phyloP scores from a whole-genome alignment of 1,284 basidiomycete genomes.

The Pseudozyma flocculosa region DNA sequence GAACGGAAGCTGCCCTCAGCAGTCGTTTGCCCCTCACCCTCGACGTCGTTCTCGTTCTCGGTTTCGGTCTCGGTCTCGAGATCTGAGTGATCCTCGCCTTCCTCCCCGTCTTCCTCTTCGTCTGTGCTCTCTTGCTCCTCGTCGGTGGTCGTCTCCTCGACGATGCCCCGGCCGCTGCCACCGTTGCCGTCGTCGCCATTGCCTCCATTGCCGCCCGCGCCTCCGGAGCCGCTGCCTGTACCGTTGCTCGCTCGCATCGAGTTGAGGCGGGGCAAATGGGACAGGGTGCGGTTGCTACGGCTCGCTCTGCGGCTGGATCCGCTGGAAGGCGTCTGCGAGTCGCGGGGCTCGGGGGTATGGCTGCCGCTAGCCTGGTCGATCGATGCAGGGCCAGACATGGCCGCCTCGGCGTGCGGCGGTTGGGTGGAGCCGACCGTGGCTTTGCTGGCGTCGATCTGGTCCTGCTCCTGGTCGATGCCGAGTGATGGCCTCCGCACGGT shows the following conservation, averaged over 20 bases:
- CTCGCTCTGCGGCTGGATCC: constrained; percentile 10
- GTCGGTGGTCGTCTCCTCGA: constrained; percentile 18
- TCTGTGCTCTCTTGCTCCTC: constrained; percentile 37
- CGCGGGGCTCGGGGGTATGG: constrained; percentile 1
- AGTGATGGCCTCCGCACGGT: constrained; percentile 17
- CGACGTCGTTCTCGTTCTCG: constrained; percentile 38
- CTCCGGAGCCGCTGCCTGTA: not conserved
- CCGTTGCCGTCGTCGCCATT: not conserved
- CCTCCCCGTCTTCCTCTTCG: constrained; percentile 26
- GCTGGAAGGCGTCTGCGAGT: constrained; percentile 4
- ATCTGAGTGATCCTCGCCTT: constrained; percentile 23
- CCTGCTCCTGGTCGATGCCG: constrained; percentile 43
- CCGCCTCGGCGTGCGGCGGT: too few relatives aligned
- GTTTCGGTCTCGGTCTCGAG: constrained; percentile 23
- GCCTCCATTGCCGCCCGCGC: not conserved
- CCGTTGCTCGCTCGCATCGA: constrained; percentile 32
- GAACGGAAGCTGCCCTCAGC: constrained; percentile 3
- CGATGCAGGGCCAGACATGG: too few relatives aligned
- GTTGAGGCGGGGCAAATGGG: constrained; percentile 45
- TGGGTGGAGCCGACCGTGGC: constrained; percentile 13
- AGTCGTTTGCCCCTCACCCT: constrained; percentile 5
- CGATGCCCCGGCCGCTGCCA: constrained; percentile 10
- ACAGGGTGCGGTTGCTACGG: constrained; percentile 21
- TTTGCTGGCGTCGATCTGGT: constrained; percentile 12
- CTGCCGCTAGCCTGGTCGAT: too few relatives aligned